phyloP scores from a whole-genome alignment of 169 alveolate genomes.

The Amoebophrya sp. region DNA sequence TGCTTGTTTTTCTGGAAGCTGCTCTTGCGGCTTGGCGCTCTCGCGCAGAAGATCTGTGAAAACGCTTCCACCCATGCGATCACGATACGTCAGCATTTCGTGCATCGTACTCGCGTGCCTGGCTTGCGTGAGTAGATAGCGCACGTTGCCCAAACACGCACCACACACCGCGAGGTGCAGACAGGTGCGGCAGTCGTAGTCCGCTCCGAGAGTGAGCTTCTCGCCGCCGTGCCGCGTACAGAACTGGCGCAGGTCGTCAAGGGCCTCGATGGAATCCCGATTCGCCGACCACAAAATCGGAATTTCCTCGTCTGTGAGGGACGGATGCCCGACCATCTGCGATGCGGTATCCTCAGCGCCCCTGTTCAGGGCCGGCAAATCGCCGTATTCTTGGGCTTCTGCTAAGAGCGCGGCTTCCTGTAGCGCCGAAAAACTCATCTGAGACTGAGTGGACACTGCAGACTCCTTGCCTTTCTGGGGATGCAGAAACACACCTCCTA shows the following conservation, averaged over 20 bases:
- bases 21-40: not conserved
- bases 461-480: not conserved
- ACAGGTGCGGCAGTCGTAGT: conserved; percentile 1
- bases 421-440: not conserved
- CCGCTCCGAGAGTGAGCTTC: not conserved
- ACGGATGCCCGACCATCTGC: not conserved
- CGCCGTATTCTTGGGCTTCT: not conserved
- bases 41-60: not conserved
- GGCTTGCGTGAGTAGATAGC: not conserved
- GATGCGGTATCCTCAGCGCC: not conserved
- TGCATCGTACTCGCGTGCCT: not conserved
- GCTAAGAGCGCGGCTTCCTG: not conserved
- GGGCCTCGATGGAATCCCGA: not conserved
- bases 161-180: not conserved
- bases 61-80: not conserved
- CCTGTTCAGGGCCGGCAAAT: not conserved
- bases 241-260: not conserved
- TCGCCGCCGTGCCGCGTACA: not conserved
- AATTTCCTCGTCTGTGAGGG: not conserved
- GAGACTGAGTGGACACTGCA: not conserved
- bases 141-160: not conserved
- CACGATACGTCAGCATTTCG: not conserved
- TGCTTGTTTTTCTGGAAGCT: not conserved
- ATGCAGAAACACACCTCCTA: not conserved
- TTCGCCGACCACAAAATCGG: not conserved